Evolutionary conservation across 2,329 filamentous ascomycete genomes (phyloP).

Genomic region (Passalora sequoiae): DNA sequence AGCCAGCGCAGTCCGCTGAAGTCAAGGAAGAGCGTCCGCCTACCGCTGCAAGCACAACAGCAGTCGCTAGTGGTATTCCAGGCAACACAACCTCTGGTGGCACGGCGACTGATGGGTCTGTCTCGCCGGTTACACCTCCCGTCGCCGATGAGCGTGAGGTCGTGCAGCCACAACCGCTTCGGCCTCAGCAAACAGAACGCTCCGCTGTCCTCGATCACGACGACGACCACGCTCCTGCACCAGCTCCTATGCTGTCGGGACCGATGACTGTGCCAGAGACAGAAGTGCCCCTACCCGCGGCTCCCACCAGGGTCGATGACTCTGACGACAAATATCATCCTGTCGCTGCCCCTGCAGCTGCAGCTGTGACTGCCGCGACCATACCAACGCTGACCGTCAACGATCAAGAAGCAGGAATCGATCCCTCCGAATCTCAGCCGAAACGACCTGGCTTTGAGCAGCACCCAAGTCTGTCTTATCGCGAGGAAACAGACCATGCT

Average conservation of each 20-base stretch:
- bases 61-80: neutral
- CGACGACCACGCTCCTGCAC: neutral
- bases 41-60: constrained; percentile 1
- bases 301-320: neutral
- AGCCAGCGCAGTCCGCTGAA: neutral
- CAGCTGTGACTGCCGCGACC: constrained; percentile 3
- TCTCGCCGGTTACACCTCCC: neutral
- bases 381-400: constrained; percentile 10
- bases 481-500: constrained; percentile 2
- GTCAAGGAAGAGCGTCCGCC: constrained; percentile 2
- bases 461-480: constrained; percentile 8
- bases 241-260: constrained; percentile 1
- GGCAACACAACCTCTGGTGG: constrained; percentile 1
- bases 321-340: constrained; percentile 6
- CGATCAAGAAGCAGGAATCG: constrained; percentile 2
- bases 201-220: neutral
- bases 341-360: constrained; percentile 2
- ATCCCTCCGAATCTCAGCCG: neutral
- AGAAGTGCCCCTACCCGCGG: constrained; percentile 1
- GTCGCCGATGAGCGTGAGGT: neutral
- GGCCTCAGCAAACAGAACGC: neutral
- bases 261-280: constrained; percentile 2
- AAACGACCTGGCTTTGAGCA: constrained; percentile 15
- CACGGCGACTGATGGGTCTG: neutral
- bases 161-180: neutral